Evolutionary conservation across 306 rosid species (phyloP).

Genomic region (Prosopis cineraria): DNA sequence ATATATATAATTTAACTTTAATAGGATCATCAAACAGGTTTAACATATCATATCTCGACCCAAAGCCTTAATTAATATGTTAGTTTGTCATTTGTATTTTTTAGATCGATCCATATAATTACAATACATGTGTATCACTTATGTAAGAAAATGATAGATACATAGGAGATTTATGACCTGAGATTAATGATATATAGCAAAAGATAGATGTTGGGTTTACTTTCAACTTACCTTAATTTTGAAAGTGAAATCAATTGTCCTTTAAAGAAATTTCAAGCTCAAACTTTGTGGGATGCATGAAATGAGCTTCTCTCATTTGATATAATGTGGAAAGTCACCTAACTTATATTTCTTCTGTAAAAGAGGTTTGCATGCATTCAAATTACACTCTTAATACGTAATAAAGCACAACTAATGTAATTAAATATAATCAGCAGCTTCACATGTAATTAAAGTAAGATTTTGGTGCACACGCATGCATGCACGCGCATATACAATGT

Average conservation of each 20-base stretch:
- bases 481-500: not conserved
- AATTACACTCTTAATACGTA: not conserved
- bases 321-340: not conserved
- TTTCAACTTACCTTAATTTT: too few species aligned
- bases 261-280: not conserved
- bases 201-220: not conserved
- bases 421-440: not conserved
- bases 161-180: not conserved
- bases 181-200: too few species aligned
- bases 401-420: not conserved
- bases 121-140: not conserved
- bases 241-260: too few species aligned
- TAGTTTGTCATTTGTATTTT: too few species aligned
- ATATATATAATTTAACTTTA: too few species aligned
- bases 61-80: too few species aligned
- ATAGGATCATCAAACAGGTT: too few species aligned
- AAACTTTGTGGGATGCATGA: not conserved
- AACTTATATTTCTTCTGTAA: not conserved
- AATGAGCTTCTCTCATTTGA: not conserved
- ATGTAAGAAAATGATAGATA: not conserved
- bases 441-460: not conserved
- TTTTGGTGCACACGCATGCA: not conserved
- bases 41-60: too few species aligned
- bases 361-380: not conserved
- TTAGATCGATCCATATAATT: too few species aligned